These are phyloP conservation scores for Pythium grandisporangium DNA, from an alignment of 352 stramenopile species.

Conservation along the genomic window DNA sequence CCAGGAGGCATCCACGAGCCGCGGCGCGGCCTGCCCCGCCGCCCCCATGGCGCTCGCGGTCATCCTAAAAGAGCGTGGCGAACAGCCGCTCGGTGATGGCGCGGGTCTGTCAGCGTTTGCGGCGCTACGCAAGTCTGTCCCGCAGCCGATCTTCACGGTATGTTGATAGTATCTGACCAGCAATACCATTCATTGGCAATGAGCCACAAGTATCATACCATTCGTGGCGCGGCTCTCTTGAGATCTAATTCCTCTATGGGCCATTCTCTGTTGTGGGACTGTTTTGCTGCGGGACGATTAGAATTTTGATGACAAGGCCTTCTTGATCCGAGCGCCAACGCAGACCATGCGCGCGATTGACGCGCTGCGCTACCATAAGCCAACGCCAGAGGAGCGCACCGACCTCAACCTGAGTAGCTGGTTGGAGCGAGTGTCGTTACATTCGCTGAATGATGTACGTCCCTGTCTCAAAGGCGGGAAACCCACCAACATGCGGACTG, in stretches of 20 bases:
- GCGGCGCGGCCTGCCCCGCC: conserved; percentile 1
- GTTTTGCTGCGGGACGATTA: too few relatives aligned
- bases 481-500: too few relatives aligned
- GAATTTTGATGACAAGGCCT: conserved; percentile 69
- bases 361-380: conserved; percentile 77
- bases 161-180: too few relatives aligned
- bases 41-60: conserved; percentile 6
- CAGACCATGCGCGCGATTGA: conserved; percentile 81
- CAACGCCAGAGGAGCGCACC: conserved; percentile 55
- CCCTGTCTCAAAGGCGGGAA: too few relatives aligned
- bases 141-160: conserved; percentile 71
- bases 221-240: too few relatives aligned
- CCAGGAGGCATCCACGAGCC: too few relatives aligned
- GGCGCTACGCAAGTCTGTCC: conserved; percentile 50
- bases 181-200: not conserved
- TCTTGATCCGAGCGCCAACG: conserved; percentile 56
- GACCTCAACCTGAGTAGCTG: conserved; percentile 65
- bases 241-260: too few relatives aligned
- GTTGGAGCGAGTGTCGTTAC: conserved; percentile 63
- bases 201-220: too few relatives aligned
- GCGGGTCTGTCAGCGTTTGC: too few relatives aligned
- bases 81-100: too few relatives aligned
- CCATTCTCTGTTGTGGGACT: too few relatives aligned
- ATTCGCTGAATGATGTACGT: conserved; percentile 67
- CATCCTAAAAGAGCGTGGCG: not conserved